Evolutionary conservation across 208 protist genomes (phyloP), one percentile per base, ranked within the genome.

Genomic region (Leptomonas pyrrhocoris): DNA sequence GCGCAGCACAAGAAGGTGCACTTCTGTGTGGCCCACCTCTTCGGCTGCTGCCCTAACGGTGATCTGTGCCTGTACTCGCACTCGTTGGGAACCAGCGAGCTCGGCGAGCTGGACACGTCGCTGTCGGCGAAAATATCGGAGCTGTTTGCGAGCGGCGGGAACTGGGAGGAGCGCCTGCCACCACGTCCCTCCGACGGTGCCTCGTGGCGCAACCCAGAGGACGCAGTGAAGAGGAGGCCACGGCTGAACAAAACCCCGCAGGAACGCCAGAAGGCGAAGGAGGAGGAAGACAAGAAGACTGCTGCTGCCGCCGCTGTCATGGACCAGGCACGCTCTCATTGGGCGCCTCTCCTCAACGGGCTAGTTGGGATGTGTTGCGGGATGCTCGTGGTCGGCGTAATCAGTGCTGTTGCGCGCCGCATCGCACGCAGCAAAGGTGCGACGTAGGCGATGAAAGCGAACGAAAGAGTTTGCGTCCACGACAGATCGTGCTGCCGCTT

Each of bases 41-140:
- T 96, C 25, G 85, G 81, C 21, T 88, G 85, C 74, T 96, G 92
- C 63, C 85, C 86, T 2, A 85, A 94, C 48, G 92, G 89, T 19
- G 86, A 92, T 11, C 50, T 82, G 25, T 96, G 92, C 68, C 67
- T 94, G 13, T 89, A 86, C 68, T 87, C 92, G 0, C 92, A 96
- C 68, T 61, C 81, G 1, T 77, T 89, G 3, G 83, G 76, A 23
- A 85, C 73, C 21, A 79, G 77, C 50, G 78, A 74, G 3, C 31
- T 77, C 9, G 79, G 86, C 42, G 74, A 75, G 18, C 30, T 62
- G 21, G 71, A 59, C 49, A 71, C 48, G 58, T 71, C 67, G 3
- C 77, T 94, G 43, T 78, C 83, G 6, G 81, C 90, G n/a, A 91
- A 90, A 48, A 84, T 96, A 60, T 74, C 79, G 1, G 83, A 89